Evolutionary conservation across 208 protist species (phyloP).

Genomic region (Wallacemonas collosoma): DNA sequence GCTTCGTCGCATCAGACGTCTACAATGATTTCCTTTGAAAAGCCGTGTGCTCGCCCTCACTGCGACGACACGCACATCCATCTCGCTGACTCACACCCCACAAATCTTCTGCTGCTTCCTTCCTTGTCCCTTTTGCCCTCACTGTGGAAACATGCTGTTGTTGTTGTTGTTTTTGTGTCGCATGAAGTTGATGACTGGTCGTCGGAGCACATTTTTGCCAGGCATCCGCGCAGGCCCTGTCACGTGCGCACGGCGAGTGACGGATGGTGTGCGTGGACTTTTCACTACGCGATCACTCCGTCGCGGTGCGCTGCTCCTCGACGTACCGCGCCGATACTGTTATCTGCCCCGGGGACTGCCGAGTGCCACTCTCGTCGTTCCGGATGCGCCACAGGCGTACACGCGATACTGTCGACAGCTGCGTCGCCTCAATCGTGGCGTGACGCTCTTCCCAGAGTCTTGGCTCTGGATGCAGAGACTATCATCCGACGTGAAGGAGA

Average conservation of each 20-base stretch:
- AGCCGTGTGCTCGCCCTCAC: no score
- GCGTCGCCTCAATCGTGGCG: slow-evolving; percentile 58
- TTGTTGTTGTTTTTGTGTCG: no score
- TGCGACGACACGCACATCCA: no score
- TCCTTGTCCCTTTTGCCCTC: no score
- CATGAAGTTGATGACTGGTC: no score
- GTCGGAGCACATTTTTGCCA: background rate
- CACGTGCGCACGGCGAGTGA: slow-evolving; percentile 26
- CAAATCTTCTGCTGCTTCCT: no score
- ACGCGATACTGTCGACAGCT: slow-evolving; percentile 19
- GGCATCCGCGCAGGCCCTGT: slow-evolving; percentile 33
- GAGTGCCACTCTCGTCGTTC: background rate
- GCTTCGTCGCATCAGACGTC: no score
- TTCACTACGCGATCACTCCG: slow-evolving; percentile 31
- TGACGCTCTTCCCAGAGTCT: slow-evolving; percentile 62
- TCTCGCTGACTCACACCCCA: no score
- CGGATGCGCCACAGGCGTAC: background rate
- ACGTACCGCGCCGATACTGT: slow-evolving; percentile 59
- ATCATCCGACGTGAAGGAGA: slow-evolving; percentile 34
- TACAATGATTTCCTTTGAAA: no score
- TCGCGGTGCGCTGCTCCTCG: slow-evolving; percentile 49
- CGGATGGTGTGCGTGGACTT: slow-evolving; percentile 70
- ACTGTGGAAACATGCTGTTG: no score
- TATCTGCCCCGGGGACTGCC: slow-evolving; percentile 38
- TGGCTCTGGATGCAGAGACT: slow-evolving; percentile 63